Conservation (phyloP, 306 rosid genomes). For the Cicer yamashitae region DNA sequence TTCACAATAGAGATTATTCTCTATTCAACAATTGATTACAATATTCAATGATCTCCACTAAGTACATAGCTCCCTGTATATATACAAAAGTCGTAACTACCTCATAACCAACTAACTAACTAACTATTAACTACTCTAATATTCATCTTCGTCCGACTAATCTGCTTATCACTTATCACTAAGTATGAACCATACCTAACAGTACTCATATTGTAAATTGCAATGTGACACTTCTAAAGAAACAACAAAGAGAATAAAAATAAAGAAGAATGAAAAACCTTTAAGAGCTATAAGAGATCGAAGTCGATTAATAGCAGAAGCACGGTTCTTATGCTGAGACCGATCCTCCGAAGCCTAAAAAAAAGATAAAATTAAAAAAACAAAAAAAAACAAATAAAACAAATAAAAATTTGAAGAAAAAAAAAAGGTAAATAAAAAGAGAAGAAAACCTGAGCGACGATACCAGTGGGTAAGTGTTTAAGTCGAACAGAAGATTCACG, state of each 20-base stretch:
- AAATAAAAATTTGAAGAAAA: background rate
- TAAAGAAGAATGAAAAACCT: constrained; percentile 45
- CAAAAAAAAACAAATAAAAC: background rate
- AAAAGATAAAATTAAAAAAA: background rate
- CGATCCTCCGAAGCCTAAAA: constrained; percentile 90
- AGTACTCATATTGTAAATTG: background rate
- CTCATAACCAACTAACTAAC: too few relatives aligned
- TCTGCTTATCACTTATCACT: background rate
- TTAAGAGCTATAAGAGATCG: constrained; percentile 82
- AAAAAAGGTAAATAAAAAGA: background rate
- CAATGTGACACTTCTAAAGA: background rate
- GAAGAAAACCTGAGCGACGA: constrained; percentile 68
- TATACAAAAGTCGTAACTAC: too few relatives aligned
- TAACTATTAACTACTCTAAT: too few relatives aligned
- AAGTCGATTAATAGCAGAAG: constrained; percentile 79
- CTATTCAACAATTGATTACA: too few relatives aligned
- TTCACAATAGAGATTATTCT: too few relatives aligned
- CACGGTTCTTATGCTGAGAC: constrained; percentile 91
- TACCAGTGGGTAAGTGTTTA: constrained; percentile 84
- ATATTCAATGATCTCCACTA: too few relatives aligned
- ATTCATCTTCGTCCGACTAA: background rate
- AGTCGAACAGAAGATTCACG: constrained; percentile 89
- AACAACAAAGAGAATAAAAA: background rate
- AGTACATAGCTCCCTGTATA: too few relatives aligned
- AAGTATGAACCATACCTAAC: too few relatives aligned